Conservation (phyloP, 176 grass and related monocot genomes). For the Raddia guianensis region DNA sequence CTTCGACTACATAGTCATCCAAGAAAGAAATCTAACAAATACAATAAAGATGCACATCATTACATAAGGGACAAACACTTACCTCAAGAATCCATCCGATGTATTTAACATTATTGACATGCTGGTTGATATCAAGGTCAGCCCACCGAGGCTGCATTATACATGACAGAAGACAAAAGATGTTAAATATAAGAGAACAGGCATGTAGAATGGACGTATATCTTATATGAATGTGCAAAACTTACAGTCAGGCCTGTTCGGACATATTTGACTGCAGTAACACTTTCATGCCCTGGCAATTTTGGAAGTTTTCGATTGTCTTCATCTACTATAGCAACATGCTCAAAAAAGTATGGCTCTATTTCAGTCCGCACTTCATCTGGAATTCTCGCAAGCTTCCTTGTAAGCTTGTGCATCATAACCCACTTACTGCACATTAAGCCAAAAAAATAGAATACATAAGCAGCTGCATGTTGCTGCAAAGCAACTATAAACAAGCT, state of each 20-base stretch:
- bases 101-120: constrained; percentile 91
- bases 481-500: constrained; percentile 2
- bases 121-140: constrained; percentile 83
- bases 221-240: constrained; percentile 20
- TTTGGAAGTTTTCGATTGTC: constrained; percentile 82
- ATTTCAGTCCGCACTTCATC: constrained; percentile 91
- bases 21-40: background rate
- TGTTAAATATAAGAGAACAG: background rate
- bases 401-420: constrained; percentile 95
- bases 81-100: constrained; percentile 92
- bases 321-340: constrained; percentile 67
- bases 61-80: background rate
- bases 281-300: constrained; percentile 51
- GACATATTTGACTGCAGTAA: constrained; percentile 65
- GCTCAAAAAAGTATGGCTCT: constrained; percentile 75
- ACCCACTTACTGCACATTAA: constrained; percentile 81
- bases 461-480: background rate
- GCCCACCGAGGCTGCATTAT: constrained; percentile 67
- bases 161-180: constrained; percentile 11
- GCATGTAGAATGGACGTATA: constrained; percentile 1
- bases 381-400: constrained; percentile 88
- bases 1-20: background rate
- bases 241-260: constrained; percentile 87
- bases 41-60: constrained; percentile 16
- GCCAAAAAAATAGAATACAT: constrained; percentile 37